Evolutionary conservation across 2,329 filamentous ascomycete genomes (phyloP), one percentile per base, ranked within the genome.

Genomic region (Cladosporium sp.): DNA sequence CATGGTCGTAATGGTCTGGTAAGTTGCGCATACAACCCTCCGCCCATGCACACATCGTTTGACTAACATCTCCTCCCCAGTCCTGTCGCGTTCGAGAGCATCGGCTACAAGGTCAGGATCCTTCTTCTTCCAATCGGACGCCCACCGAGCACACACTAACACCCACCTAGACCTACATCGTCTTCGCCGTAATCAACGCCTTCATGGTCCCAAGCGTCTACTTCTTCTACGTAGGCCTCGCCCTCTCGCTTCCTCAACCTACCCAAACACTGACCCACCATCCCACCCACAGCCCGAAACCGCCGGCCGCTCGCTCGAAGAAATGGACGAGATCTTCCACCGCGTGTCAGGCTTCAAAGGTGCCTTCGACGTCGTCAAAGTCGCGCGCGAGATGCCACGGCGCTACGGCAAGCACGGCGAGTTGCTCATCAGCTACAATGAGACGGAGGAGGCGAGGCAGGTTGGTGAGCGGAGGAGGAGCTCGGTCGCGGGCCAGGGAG

Each of bases 171-270:
- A 54, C 37, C 19, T 49, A 48, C 13, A 46, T 48, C 28, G 43
- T 86, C 59, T 86, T 86, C 61, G 82, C 82, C 9, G 75, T 82
- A 43, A 82, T 85, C 69, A 85, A 85, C 64, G 76, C 77, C 57
- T 71, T 78, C 59, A 82, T 83, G 64, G 73, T 82, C 0, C 80
- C 80, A 0, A 59, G 54, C 37, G 59, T 65, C 14, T 68, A 66
- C 55, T 66, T 64, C 45, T 63, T 83, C 72, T 63, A 61, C 31
- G 55, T 59, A 18, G 49, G 55, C 18, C n/a, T 13, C 9, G 1
- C 4, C 7, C 9, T 3, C 9, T 40, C 45, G 11, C 16, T 32
- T 43, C 40, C 18, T n/a, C 11, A 11, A 16, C 14, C n/a, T n/a
- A 38, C 22, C 19, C n/a, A 34, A 14, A 8, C 43, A 45, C 43